Percentiles rank a stretch among this genome's conserved stretches.
These are phyloP conservation scores for Diaporthe sp. DNA, from an alignment of 2,329 filamentous ascomycete species.

Conservation along the genomic window DNA sequence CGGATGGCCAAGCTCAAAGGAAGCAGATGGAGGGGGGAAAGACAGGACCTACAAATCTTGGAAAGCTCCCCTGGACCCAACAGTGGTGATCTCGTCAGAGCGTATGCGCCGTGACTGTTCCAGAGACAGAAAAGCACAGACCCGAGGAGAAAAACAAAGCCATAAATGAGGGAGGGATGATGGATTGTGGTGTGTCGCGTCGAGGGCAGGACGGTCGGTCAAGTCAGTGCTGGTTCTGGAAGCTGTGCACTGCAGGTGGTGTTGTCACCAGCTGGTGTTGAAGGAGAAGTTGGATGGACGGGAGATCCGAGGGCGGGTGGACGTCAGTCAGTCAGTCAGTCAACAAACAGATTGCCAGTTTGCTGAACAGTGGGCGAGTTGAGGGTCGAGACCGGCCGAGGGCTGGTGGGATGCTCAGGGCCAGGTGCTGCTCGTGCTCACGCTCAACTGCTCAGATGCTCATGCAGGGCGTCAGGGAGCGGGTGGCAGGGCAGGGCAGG, in stretches of 20 bases:
- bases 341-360: conserved; percentile 30
- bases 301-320: not conserved
- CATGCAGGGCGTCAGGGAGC: conserved; percentile 27
- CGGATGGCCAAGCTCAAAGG: conserved; percentile 2
- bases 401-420: conserved; percentile 9
- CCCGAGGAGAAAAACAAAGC: conserved; percentile 10
- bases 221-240: not conserved
- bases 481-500: not conserved
- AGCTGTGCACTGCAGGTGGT: conserved; percentile 17
- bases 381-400: conserved; percentile 22
- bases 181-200: not conserved
- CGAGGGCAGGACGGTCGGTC: not conserved
- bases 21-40: not conserved
- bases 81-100: conserved; percentile 17
- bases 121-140: conserved; percentile 31
- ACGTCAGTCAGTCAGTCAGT: conserved; percentile 15
- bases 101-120: conserved; percentile 28
- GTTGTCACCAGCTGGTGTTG: conserved; percentile 17
- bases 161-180: not conserved
- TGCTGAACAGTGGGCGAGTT: conserved; percentile 9
- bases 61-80: conserved; percentile 21
- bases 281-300: conserved; percentile 15
- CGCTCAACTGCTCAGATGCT: not conserved
- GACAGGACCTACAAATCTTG: conserved; percentile 31
- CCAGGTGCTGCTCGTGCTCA: not conserved